Evolutionary conservation across 208 protist species (phyloP).

Genomic region (Tritrichomonas foetus): DNA sequence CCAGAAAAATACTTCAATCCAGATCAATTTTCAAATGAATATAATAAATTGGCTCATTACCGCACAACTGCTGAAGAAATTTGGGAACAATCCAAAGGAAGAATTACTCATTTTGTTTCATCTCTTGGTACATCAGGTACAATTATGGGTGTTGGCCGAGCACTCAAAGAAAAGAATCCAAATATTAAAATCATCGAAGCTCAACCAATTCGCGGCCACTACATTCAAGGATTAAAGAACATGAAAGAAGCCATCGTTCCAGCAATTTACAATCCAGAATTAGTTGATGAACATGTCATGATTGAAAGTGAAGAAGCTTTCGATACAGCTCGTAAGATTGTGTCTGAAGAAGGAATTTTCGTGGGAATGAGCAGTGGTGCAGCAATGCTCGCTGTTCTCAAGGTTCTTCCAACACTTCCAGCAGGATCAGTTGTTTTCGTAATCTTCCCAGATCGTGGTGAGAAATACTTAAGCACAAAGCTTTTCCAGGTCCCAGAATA

Average conservation of each 20-base stretch:
- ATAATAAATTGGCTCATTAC: constrained; percentile 73
- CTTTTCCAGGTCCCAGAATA: background rate
- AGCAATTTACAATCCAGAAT: background rate
- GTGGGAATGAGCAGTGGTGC: background rate
- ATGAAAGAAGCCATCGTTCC: constrained; percentile 32
- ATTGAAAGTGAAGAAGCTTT: constrained; percentile 21
- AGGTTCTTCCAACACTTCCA: background rate
- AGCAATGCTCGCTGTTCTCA: background rate
- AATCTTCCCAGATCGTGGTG: background rate
- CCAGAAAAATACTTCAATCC: constrained; percentile 42
- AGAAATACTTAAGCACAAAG: constrained; percentile 28
- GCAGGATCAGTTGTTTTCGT: background rate
- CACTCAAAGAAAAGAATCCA: constrained; percentile 28
- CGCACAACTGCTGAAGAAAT: constrained; percentile 77
- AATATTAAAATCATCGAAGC: constrained; percentile 25
- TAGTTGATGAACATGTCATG: background rate
- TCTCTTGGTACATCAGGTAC: constrained; percentile 37
- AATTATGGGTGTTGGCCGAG: constrained; percentile 16
- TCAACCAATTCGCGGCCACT: background rate
- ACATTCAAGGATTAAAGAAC: background rate
- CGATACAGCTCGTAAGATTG: background rate
- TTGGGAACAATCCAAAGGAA: constrained; percentile 6
- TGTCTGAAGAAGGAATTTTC: constrained; percentile 16
- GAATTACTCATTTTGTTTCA: constrained; percentile 14
- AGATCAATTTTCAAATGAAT: constrained; percentile 71